These are phyloP conservation scores for Calocybe indica DNA, from an alignment of 768 basidiomycete genomes.

Conservation along the genomic window DNA sequence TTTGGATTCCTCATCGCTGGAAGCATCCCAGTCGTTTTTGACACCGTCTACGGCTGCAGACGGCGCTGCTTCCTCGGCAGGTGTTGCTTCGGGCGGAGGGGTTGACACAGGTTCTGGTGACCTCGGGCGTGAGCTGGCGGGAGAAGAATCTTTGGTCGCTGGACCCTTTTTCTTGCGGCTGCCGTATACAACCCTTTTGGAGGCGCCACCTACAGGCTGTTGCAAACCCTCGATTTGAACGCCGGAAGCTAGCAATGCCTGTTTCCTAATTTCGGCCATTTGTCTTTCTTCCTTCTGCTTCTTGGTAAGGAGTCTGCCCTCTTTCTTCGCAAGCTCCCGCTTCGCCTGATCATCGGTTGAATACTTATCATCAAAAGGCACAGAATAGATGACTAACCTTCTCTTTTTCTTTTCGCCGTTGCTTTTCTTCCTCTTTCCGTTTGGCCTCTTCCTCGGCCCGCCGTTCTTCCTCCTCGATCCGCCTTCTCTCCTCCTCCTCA, in stretches of 20 bases:
- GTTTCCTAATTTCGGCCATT: conserved; percentile 83
- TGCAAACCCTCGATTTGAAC: conserved; percentile 88
- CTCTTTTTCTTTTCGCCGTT: conserved; percentile 81
- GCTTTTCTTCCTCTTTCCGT: conserved; percentile 78
- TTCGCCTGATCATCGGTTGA: conserved; percentile 53
- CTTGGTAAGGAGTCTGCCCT: conserved; percentile 92
- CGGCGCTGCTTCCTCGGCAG: conserved; percentile 12
- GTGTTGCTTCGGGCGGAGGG: conserved; percentile 1
- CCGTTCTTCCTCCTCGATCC: conserved; percentile 89
- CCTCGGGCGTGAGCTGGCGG: conserved; percentile 49
- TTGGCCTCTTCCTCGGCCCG: conserved; percentile 69
- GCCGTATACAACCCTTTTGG: conserved; percentile 79
- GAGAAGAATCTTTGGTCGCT: conserved; percentile 44
- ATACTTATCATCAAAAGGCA: conserved; percentile 1
- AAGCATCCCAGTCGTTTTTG: conserved; percentile 32
- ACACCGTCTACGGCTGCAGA: conserved; percentile 24
- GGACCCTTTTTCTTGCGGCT: conserved; percentile 76
- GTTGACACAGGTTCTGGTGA: conserved; percentile 29
- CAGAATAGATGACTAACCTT: conserved; percentile 42
- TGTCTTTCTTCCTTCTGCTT: conserved; percentile 94
- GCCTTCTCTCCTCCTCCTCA: conserved; percentile 72
- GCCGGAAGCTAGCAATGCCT: conserved; percentile 86
- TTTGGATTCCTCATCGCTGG: conserved; percentile 20
- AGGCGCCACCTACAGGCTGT: conserved; percentile 37
- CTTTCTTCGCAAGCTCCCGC: conserved; percentile 85